phyloP scores from a whole-genome alignment of 768 basidiomycete genomes.

The Lactarius akahatsu region DNA sequence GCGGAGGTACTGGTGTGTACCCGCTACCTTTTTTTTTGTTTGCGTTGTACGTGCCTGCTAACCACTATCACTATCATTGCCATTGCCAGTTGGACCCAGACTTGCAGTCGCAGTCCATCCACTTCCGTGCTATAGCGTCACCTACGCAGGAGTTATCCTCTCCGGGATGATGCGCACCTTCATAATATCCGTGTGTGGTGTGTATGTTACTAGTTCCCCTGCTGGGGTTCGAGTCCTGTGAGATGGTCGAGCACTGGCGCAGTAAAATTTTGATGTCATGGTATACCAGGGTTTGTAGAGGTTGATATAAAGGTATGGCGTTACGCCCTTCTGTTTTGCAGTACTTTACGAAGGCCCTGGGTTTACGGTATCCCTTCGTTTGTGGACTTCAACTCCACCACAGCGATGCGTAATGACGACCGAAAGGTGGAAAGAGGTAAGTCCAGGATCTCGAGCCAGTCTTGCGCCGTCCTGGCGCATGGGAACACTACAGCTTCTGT shows the following conservation, averaged over 20 bases:
- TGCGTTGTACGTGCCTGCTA: not conserved
- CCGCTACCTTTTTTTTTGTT: no score
- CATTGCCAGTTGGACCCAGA: conserved; percentile 8
- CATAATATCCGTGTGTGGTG: not conserved
- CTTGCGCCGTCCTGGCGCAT: no score
- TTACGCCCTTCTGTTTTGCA: no score
- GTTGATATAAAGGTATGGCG: not conserved
- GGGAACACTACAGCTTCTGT: no score
- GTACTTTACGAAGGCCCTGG: not conserved
- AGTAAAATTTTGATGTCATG: not conserved
- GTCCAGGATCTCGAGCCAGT: no score
- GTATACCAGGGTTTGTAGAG: not conserved
- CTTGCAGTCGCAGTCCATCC: not conserved
- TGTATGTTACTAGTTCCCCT: not conserved
- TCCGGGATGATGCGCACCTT: not conserved
- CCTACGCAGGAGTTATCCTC: no score
- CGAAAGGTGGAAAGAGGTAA: no score
- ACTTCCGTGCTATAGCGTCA: conserved; percentile 11
- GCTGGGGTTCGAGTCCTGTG: not conserved
- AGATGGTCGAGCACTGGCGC: not conserved
- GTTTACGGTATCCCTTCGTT: no score
- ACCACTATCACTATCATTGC: not conserved
- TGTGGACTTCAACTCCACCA: no score
- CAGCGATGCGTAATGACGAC: no score
- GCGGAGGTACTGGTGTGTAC: conserved; percentile 17